Conservation (phyloP, 2,329 filamentous ascomycete species). For the Colletotrichum tabaci region DNA sequence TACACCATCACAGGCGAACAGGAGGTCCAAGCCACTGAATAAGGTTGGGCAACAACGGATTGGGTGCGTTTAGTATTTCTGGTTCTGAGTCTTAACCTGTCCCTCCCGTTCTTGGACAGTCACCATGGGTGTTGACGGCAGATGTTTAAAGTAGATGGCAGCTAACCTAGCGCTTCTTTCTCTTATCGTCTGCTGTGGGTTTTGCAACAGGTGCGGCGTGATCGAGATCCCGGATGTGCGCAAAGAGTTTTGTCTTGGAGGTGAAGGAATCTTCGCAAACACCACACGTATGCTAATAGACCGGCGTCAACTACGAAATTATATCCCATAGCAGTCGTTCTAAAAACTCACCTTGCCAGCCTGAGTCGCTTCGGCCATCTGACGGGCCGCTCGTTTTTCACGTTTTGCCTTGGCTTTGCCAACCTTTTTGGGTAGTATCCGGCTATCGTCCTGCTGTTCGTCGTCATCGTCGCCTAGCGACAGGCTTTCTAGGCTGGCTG, state of each 20-base stretch:
- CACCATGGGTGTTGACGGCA: not conserved
- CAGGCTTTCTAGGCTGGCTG: not conserved
- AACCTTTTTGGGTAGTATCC: constrained; percentile 56
- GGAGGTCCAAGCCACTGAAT: not conserved
- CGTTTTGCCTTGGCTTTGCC: constrained; percentile 68
- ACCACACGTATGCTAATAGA: constrained; percentile 58
- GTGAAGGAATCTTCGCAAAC: constrained; percentile 63
- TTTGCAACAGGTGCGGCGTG: constrained; percentile 69
- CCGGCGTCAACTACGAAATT: constrained; percentile 3
- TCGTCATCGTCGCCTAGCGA: constrained; percentile 7
- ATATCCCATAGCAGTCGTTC: constrained; percentile 9
- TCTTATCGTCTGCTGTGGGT: constrained; percentile 49
- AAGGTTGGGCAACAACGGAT: not conserved
- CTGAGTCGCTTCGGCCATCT: constrained; percentile 53
- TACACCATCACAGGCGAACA: constrained; percentile 4
- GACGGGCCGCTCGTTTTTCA: constrained; percentile 62
- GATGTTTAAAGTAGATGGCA: not conserved
- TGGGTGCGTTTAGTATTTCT: not conserved
- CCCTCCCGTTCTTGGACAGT: not conserved
- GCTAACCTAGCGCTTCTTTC: constrained; percentile 53
- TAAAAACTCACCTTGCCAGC: constrained; percentile 53
- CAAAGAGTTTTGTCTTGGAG: constrained; percentile 80
- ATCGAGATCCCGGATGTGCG: constrained; percentile 76
- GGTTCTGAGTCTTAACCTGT: not conserved
- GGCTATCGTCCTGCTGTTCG: no score